phyloP scores from a whole-genome alignment of 306 rosid species.

The Rosa chinensis region DNA sequence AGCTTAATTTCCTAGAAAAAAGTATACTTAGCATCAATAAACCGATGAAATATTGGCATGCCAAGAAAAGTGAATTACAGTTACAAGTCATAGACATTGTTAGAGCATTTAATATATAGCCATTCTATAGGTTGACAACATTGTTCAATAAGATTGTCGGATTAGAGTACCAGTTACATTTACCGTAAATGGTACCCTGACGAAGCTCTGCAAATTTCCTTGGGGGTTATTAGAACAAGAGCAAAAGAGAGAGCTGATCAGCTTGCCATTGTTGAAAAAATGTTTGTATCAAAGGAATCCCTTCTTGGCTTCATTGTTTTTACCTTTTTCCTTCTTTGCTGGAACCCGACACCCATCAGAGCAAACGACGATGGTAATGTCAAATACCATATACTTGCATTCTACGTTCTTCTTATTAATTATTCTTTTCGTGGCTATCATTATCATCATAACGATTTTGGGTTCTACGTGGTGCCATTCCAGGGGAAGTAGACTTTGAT shows the following conservation, averaged over 20 bases:
- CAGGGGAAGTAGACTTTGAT: conserved; percentile 12
- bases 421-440: not conserved
- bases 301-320: not conserved
- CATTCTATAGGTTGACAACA: too few species aligned
- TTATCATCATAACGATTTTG: not conserved
- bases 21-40: not conserved
- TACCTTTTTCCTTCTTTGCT: conserved; percentile 1
- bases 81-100: not conserved
- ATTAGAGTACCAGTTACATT: not conserved
- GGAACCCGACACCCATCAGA: not conserved
- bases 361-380: conserved; percentile 6
- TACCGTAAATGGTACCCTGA: not conserved
- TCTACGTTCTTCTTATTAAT: not conserved
- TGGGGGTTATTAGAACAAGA: not conserved
- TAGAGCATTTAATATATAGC: too few species aligned
- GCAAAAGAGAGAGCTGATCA: not conserved
- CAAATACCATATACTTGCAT: not conserved
- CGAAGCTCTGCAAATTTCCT: not conserved
- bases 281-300: conserved; percentile 13
- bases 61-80: not conserved
- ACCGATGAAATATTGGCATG: not conserved
- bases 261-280: not conserved
- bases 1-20: not conserved
- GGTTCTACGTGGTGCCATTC: not conserved
- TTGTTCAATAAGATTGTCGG: too few species aligned